Percentiles rank a stretch among this genome's conserved stretches.
These are phyloP conservation scores for Amaranthus tricolor DNA, from an alignment of 179 eudicot genomes.

Conservation along the genomic window DNA sequence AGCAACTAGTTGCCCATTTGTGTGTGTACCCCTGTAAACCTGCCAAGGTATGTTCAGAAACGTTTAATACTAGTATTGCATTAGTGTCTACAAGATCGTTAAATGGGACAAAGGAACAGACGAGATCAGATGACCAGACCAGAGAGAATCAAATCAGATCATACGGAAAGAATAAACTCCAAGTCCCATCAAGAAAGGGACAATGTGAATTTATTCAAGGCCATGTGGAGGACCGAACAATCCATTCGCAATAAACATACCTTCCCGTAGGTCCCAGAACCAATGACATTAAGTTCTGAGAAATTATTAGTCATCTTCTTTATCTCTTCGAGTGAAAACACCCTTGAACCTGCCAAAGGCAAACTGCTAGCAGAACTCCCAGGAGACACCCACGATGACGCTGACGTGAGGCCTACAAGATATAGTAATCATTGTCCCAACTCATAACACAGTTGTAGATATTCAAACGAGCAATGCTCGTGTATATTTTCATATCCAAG, in stretches of 20 bases:
- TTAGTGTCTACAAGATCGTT: neutral
- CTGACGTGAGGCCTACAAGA: constrained; percentile 32
- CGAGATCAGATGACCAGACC: neutral
- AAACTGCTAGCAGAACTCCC: constrained; percentile 51
- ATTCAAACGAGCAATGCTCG: neutral
- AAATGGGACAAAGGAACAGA: neutral
- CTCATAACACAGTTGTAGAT: neutral
- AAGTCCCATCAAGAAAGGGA: too few species aligned
- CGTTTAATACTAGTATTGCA: neutral
- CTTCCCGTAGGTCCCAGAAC: constrained; percentile 89
- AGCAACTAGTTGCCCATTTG: constrained; percentile 54
- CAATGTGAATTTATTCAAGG: too few species aligned
- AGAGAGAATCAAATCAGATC: neutral
- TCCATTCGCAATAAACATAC: constrained; percentile 28
- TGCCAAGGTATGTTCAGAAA: constrained; percentile 16
- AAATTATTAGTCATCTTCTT: constrained; percentile 62
- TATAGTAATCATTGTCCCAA: neutral
- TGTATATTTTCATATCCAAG: neutral
- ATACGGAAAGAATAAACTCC: too few species aligned
- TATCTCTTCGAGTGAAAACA: constrained; percentile 64
- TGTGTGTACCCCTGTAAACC: constrained; percentile 64
- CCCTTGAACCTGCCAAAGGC: constrained; percentile 66
- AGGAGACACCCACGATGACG: constrained; percentile 57
- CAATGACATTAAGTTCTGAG: constrained; percentile 57
- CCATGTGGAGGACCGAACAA: neutral